Percentiles rank a stretch among this genome's conserved stretches.
These are phyloP conservation scores for Lantana camara DNA, from an alignment of 257 asterid genomes.

Conservation along the genomic window DNA sequence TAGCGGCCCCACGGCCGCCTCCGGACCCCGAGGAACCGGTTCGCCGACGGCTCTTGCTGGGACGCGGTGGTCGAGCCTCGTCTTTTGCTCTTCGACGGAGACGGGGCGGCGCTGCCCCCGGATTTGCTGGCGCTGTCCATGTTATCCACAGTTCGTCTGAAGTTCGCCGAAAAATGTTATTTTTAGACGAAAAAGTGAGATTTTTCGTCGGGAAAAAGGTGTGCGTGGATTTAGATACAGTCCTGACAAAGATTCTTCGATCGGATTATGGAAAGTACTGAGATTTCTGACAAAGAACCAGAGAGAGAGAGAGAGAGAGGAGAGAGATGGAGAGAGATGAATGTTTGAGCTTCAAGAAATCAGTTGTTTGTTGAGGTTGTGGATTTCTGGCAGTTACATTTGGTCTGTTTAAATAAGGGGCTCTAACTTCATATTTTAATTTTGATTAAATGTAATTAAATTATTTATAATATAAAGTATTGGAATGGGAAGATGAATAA, in stretches of 20 bases:
- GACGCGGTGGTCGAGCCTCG: constrained; percentile 26
- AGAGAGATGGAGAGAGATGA: background rate
- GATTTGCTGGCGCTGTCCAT: constrained; percentile 37
- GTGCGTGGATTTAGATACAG: background rate
- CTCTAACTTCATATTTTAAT: background rate
- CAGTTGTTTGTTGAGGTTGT: constrained; percentile 14
- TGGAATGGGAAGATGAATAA: constrained; percentile 24
- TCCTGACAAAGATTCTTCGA: constrained; percentile 36
- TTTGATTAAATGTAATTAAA: background rate
- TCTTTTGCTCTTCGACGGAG: constrained; percentile 57
- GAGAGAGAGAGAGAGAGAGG: constrained; percentile 14
- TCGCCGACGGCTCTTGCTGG: constrained; percentile 30
- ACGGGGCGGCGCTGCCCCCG: constrained; percentile 27
- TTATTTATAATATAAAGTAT: constrained; percentile 1
- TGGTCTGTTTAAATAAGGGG: constrained; percentile 48
- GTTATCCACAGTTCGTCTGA: too few relatives aligned
- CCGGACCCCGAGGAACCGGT: constrained; percentile 73
- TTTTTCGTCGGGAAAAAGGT: background rate
- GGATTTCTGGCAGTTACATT: constrained; percentile 23
- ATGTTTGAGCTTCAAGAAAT: background rate
- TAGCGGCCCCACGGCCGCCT: constrained; percentile 92
- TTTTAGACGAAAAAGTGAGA: too few relatives aligned
- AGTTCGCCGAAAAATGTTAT: too few relatives aligned
- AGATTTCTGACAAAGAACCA: constrained; percentile 40
- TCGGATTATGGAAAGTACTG: constrained; percentile 28